Base-by-base conservation (phyloP, 208 protist genomes). In the Leishmania braziliensis region DNA sequence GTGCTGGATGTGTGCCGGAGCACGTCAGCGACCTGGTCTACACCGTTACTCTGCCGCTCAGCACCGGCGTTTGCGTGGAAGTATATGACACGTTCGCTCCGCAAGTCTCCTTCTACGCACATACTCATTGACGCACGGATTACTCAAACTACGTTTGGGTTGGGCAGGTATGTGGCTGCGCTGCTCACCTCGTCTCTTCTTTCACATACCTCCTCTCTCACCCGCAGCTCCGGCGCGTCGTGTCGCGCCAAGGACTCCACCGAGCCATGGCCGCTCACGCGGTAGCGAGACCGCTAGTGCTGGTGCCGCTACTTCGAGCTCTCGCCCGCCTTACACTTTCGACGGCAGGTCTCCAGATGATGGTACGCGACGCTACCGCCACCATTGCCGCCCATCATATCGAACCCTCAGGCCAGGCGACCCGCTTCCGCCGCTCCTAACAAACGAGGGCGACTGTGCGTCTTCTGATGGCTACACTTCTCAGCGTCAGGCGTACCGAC, bases 401-500 rank as follows among this genome's bases (percentile, higher is more conserved):
- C 81, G 81, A 53, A 50, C 62, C 0, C 77, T 85, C 48, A 43
- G 53, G 51, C 77, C 81, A 0, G 81, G 77, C 8, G 81, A 85
- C 33, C 77, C 76, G 26, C 71, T 85, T 33, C 81, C 81, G 29
- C 76, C 81, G 23, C 70, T 58, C 9, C 46, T 36, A 5, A 16
- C 10, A 29, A 46, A 5, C 51, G 60, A 50, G 3, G 58, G 36
- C 4, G 72, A 4, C 48, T n/a, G 72, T 46, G 62, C 23, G 9
- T 53, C 63, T 36, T 69, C 60, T 2, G 33, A 65, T 20, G 73
- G 77, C 62, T 86, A 82, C 78, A 82, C 78, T 48, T 84, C 84
- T 12, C 84, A 88, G 74, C 84, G 80, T 23, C n/a, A 81, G 39
- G 72, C 74, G 26, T 84, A 84, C 69, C 84, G 77, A 12, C 76